phyloP scores from a whole-genome alignment of 2,329 filamentous ascomycete species.

The Cytospora chrysosperma region DNA sequence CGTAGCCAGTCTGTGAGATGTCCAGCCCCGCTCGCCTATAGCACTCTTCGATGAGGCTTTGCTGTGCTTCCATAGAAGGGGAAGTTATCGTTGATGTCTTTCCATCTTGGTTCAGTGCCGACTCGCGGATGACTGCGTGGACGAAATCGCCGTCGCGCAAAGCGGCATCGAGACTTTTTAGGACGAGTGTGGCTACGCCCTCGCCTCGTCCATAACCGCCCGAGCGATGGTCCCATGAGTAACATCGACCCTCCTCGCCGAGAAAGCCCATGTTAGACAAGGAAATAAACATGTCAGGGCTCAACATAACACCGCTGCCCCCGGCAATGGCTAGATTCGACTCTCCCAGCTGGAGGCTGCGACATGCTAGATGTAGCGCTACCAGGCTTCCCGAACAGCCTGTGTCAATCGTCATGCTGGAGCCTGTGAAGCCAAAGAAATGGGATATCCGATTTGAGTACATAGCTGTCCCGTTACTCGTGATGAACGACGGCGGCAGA shows the following conservation, averaged over 20 bases:
- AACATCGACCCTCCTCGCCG: conserved; percentile 18
- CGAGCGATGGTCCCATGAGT: conserved; percentile 38
- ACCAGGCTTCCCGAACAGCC: conserved; percentile 44
- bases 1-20: conserved; percentile 33
- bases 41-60: conserved; percentile 34
- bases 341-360: neutral
- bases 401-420: conserved; percentile 46
- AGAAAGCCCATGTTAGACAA: neutral
- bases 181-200: conserved; percentile 45
- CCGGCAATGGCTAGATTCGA: conserved; percentile 26
- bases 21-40: conserved; percentile 34
- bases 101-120: conserved; percentile 45
- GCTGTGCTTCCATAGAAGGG: conserved; percentile 37
- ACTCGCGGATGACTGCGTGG: conserved; percentile 40
- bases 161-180: conserved; percentile 49
- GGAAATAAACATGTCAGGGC: conserved; percentile 20
- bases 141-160: conserved; percentile 45
- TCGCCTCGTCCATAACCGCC: conserved; percentile 51
- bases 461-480: conserved; percentile 36
- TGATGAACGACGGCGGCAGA: conserved; percentile 33
- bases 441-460: conserved; percentile 43
- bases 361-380: conserved; percentile 26
- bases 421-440: conserved; percentile 40
- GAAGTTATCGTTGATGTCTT: conserved; percentile 40
- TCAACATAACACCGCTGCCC: conserved; percentile 28